Conservation (phyloP, 1,284 basidiomycete species). For the Fomitopsis palustris region DNA sequence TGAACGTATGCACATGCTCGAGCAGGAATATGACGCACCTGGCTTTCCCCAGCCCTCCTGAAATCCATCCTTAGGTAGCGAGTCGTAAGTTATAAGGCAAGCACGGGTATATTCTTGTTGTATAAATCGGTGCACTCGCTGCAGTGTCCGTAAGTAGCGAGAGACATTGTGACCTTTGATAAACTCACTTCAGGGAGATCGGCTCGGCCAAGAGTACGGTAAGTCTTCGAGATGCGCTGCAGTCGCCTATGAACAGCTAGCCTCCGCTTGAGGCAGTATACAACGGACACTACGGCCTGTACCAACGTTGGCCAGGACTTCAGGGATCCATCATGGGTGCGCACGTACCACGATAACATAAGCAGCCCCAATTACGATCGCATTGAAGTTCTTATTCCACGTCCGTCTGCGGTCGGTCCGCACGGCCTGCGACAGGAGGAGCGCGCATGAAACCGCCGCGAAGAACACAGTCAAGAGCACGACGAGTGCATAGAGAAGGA, state of each 20-base stretch:
- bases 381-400: slow-evolving; percentile 61
- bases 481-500: slow-evolving; percentile 44
- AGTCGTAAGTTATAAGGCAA: slow-evolving; percentile 74
- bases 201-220: slow-evolving; percentile 53
- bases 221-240: slow-evolving; percentile 69
- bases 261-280: slow-evolving; percentile 63
- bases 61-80: slow-evolving; percentile 64
- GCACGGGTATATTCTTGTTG: slow-evolving; percentile 76
- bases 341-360: slow-evolving; percentile 62
- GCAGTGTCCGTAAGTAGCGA: not conserved
- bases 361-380: slow-evolving; percentile 58
- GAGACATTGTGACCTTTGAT: not conserved
- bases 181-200: slow-evolving; percentile 71
- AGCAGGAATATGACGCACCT: slow-evolving; percentile 37
- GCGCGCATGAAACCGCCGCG: slow-evolving; percentile 56
- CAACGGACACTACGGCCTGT: slow-evolving; percentile 51
- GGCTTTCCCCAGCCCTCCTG: slow-evolving; percentile 84
- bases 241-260: slow-evolving; percentile 59
- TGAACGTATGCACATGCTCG: not conserved
- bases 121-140: slow-evolving; percentile 75
- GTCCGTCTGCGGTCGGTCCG: slow-evolving; percentile 50
- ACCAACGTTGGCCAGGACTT: not conserved
- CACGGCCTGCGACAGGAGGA: slow-evolving; percentile 66
- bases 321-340: not conserved
- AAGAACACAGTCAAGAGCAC: slow-evolving; percentile 53